Percentiles rank a stretch among this genome's conserved stretches.
Conservation (phyloP, 352 stramenopile genomes). For the Phytopythium aichiense region DNA sequence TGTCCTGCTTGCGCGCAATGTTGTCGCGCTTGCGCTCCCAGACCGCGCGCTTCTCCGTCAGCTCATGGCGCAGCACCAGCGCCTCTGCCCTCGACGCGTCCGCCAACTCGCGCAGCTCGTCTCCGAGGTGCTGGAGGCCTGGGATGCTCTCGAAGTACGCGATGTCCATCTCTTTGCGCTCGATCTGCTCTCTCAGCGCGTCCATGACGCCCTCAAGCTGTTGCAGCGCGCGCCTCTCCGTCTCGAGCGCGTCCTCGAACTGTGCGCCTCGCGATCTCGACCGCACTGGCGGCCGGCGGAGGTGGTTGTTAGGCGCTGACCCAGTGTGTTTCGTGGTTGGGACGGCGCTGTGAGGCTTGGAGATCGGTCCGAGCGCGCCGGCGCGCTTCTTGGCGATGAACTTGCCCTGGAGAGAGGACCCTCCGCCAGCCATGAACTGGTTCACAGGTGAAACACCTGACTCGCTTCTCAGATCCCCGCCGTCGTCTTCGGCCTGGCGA, state of each 20-base stretch:
- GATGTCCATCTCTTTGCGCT: constrained; percentile 75
- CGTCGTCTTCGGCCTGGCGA: background rate
- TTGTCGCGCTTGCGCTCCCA: constrained; percentile 44
- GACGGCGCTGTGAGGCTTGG: constrained; percentile 39
- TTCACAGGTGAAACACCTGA: background rate
- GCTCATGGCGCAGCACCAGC: constrained; percentile 25
- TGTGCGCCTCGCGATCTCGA: constrained; percentile 62
- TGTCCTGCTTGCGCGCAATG: constrained; percentile 66
- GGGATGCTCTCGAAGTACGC: constrained; percentile 71
- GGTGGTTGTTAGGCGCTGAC: background rate
- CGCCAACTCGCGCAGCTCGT: constrained; percentile 47
- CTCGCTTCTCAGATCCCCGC: background rate
- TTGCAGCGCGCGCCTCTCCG: constrained; percentile 38
- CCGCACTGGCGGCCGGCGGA: constrained; percentile 7
- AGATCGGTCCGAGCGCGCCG: constrained; percentile 61
- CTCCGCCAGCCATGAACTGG: background rate
- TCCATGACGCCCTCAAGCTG: constrained; percentile 47
- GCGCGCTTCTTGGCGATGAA: constrained; percentile 61
- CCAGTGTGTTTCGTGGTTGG: background rate
- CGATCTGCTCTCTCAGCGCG: constrained; percentile 55
- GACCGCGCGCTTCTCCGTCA: constrained; percentile 53
- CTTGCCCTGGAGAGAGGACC: constrained; percentile 21
- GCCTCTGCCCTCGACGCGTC: constrained; percentile 35
- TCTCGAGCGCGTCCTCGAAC: constrained; percentile 56
- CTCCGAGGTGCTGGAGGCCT: constrained; percentile 44